phyloP scores from a whole-genome alignment of 371 early-diverging fungal genomes.

The Entomophthora muscae region DNA sequence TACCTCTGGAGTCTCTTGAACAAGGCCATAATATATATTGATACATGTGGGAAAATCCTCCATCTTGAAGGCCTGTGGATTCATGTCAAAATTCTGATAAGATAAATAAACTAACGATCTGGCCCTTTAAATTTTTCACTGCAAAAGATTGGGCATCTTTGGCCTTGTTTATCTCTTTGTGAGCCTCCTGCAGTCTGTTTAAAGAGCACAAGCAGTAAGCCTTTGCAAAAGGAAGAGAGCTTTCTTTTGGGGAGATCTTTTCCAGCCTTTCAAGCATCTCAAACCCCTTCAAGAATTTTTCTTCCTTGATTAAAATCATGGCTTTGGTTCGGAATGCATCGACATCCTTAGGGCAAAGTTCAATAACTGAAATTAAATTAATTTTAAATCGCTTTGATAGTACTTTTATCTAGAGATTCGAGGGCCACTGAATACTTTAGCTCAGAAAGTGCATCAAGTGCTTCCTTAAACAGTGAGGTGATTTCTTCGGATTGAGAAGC shows the following conservation, averaged over 20 bases:
- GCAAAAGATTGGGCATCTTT: background rate
- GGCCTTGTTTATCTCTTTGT: background rate
- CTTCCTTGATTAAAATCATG: background rate
- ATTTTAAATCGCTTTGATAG: background rate
- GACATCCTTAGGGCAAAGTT: background rate
- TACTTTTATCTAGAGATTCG: background rate
- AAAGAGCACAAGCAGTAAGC: slow-evolving; percentile 2
- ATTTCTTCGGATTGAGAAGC: background rate
- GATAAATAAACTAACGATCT: slow-evolving; percentile 4
- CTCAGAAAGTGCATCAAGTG: background rate
- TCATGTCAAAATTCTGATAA: background rate
- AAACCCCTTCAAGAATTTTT: slow-evolving; percentile 1
- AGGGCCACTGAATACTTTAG: background rate
- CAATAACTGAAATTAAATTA: background rate
- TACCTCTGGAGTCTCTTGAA: slow-evolving; percentile 1
- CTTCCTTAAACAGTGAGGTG: background rate
- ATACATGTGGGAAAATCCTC: slow-evolving; percentile 2
- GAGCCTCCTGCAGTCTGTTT: slow-evolving; percentile 4
- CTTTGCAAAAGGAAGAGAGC: background rate
- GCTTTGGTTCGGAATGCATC: background rate
- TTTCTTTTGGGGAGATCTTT: background rate
- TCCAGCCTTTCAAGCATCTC: background rate
- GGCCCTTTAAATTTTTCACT: background rate
- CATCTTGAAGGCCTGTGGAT: slow-evolving; percentile 3
- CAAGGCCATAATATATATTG: background rate